Conservation (phyloP, 2,329 filamentous ascomycete species). For the Exophiala sideris region DNA sequence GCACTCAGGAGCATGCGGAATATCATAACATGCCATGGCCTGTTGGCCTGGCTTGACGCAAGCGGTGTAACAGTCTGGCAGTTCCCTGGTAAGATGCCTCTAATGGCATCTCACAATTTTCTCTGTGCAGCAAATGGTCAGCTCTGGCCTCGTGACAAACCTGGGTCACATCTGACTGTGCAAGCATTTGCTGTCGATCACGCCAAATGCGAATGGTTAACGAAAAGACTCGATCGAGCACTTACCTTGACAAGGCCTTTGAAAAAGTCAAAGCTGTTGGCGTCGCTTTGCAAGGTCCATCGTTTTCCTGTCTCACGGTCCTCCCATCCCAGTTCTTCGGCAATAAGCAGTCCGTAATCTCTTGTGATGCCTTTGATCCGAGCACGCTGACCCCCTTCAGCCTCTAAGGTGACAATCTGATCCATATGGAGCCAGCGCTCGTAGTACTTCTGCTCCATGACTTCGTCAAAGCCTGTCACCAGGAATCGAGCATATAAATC, state of each 20-base stretch:
- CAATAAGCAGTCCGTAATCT: constrained; percentile 86
- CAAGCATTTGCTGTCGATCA: neutral
- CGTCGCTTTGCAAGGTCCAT: constrained; percentile 87
- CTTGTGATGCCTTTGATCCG: constrained; percentile 80
- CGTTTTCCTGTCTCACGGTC: constrained; percentile 72
- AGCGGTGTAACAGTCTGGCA: too few relatives aligned
- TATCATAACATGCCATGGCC: too few relatives aligned
- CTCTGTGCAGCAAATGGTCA: constrained; percentile 2
- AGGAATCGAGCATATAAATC: constrained; percentile 72
- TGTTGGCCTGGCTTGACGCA: too few relatives aligned
- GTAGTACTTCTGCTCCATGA: constrained; percentile 76
- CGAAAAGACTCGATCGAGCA: neutral
- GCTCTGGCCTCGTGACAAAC: neutral
- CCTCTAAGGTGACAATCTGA: constrained; percentile 72
- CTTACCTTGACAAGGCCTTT: constrained; percentile 68
- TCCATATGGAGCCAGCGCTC: constrained; percentile 79
- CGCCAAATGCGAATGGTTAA: neutral
- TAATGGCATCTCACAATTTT: neutral
- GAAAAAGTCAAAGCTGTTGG: constrained; percentile 98
- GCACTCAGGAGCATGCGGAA: too few relatives aligned
- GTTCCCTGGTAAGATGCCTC: too few relatives aligned
- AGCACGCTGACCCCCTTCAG: constrained; percentile 65
- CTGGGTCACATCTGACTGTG: neutral
- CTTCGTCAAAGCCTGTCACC: constrained; percentile 67
- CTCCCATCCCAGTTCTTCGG: constrained; percentile 73